Conservation (phyloP, 2,329 filamentous ascomycete genomes). For the Sarocladium kiliense region DNA sequence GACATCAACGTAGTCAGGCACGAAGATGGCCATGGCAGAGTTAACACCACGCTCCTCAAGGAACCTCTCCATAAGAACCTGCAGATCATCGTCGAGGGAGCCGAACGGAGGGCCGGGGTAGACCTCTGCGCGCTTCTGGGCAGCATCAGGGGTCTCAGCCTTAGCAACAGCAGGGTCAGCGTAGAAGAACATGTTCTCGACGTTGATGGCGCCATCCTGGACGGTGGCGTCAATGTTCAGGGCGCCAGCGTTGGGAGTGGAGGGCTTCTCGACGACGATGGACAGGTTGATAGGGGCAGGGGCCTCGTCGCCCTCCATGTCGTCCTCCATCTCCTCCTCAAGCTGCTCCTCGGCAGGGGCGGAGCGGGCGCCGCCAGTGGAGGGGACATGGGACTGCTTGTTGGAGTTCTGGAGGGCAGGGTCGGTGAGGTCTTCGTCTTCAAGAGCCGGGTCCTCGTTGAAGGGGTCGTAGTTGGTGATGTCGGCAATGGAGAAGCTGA, state of each 20-base stretch:
- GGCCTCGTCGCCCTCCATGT: conserved; percentile 44
- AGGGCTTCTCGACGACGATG: conserved; percentile 83
- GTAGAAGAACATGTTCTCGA: conserved; percentile 91
- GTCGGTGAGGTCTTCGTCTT: conserved; percentile 31
- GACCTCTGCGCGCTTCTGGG: conserved; percentile 69
- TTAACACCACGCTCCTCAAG: conserved; percentile 93
- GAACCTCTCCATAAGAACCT: conserved; percentile 87
- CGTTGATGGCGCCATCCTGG: conserved; percentile 78
- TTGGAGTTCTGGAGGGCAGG: conserved; percentile 45
- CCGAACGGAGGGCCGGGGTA: conserved; percentile 91
- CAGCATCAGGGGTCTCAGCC: conserved; percentile 67
- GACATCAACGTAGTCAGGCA: conserved; percentile 92
- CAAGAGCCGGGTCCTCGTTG: conserved; percentile 31
- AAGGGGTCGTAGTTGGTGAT: conserved; percentile 34
- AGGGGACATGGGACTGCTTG: conserved; percentile 51
- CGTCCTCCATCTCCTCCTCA: conserved; percentile 50
- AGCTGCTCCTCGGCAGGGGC: conserved; percentile 40
- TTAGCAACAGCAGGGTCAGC: conserved; percentile 71
- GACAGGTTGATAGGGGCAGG: conserved; percentile 74
- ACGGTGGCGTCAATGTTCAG: conserved; percentile 82
- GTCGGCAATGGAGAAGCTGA: conserved; percentile 38
- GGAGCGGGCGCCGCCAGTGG: conserved; percentile 42
- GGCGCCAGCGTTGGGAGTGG: conserved; percentile 59
- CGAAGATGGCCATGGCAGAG: conserved; percentile 78
- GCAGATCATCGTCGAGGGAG: conserved; percentile 93